phyloP scores from a whole-genome alignment of 106 monocot species.

The Allium sativum region DNA sequence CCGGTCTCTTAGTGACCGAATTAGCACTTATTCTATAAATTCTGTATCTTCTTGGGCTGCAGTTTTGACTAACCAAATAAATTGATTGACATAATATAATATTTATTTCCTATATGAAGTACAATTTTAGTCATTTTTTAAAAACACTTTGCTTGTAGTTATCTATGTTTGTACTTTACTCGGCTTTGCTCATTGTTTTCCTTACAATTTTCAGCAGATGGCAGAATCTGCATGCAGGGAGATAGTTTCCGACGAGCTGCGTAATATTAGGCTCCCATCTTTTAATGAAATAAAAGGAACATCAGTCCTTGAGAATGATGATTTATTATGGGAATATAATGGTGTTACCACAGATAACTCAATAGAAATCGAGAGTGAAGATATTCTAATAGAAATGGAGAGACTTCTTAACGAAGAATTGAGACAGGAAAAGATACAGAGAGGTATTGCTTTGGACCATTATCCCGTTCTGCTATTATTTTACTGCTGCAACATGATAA shows the following conservation, averaged over 20 bases:
- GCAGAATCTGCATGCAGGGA: conserved; percentile 42
- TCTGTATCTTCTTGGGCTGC: no score
- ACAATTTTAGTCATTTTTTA: no score
- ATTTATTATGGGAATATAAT: conserved; percentile 79
- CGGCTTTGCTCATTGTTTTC: neutral
- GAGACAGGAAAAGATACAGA: conserved; percentile 65
- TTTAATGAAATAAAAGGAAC: conserved; percentile 4
- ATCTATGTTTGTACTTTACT: neutral
- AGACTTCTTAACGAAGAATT: conserved; percentile 77
- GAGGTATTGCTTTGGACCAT: conserved; percentile 27
- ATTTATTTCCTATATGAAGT: no score
- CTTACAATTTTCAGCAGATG: conserved; percentile 29
- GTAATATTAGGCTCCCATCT: conserved; percentile 54
- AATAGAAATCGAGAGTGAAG: conserved; percentile 47
- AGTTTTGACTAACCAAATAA: no score
- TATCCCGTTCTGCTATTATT: neutral
- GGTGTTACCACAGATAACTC: conserved; percentile 14
- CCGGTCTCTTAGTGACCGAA: no score
- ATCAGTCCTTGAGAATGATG: conserved; percentile 20
- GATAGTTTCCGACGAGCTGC: conserved; percentile 70
- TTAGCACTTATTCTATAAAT: no score
- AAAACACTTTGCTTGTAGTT: neutral
- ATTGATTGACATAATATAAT: no score
- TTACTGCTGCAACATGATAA: neutral
- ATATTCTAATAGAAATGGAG: conserved; percentile 92